Conservation (phyloP, 2,329 filamentous ascomycete species). For the Lachnellula arida region DNA sequence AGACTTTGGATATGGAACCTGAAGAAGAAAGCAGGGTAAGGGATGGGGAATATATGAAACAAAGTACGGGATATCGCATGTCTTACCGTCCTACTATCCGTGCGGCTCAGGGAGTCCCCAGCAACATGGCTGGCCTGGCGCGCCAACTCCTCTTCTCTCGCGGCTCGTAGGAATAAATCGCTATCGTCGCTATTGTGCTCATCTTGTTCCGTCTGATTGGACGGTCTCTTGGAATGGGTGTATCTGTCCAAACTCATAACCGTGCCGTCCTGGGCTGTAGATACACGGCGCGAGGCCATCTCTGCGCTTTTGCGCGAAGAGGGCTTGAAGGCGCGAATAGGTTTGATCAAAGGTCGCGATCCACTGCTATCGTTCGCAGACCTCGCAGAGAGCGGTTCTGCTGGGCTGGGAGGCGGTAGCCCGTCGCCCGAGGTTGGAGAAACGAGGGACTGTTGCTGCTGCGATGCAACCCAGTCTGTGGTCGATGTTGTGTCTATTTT, state of each 20-base stretch:
- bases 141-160: slow-evolving; percentile 28
- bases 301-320: slow-evolving; percentile 24
- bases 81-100: slow-evolving; percentile 25
- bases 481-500: slow-evolving; percentile 21
- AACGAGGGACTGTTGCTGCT: slow-evolving; percentile 21
- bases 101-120: slow-evolving; percentile 12
- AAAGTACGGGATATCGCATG: not conserved
- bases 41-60: not conserved
- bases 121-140: slow-evolving; percentile 13
- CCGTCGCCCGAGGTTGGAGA: slow-evolving; percentile 6
- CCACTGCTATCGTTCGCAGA: slow-evolving; percentile 5
- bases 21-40: slow-evolving; percentile 4
- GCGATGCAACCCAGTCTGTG: slow-evolving; percentile 24
- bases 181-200: slow-evolving; percentile 30
- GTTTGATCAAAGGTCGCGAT: slow-evolving; percentile 23
- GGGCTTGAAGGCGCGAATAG: slow-evolving; percentile 27
- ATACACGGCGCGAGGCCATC: slow-evolving; percentile 20
- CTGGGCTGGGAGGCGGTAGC: slow-evolving; percentile 8
- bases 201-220: slow-evolving; percentile 19
- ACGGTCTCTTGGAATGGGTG: slow-evolving; percentile 7
- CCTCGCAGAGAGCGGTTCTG: slow-evolving; percentile 8
- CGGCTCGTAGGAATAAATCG: slow-evolving; percentile 30
- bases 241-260: slow-evolving; percentile 25
- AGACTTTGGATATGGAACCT: slow-evolving; percentile 6
- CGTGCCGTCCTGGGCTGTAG: slow-evolving; percentile 26